Evolutionary conservation across 2,329 filamentous ascomycete species (phyloP).

Genomic region (Thyridium curvatum): DNA sequence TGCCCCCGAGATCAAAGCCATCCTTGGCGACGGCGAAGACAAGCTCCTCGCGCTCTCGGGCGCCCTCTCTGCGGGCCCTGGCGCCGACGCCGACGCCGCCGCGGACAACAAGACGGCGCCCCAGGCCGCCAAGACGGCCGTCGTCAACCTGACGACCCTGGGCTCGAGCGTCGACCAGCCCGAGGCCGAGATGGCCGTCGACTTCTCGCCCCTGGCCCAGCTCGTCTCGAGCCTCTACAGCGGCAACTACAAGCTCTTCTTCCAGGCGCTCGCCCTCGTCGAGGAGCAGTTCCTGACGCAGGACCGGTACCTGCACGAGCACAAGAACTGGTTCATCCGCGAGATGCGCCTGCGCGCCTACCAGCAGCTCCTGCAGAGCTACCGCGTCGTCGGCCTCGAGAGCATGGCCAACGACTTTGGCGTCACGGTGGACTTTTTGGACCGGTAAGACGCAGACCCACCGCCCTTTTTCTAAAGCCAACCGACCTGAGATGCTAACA

Average conservation of each 20-base stretch:
- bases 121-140: conserved; percentile 48
- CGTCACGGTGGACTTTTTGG: conserved; percentile 91
- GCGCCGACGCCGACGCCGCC: conserved; percentile 65
- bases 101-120: conserved; percentile 37
- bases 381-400: conserved; percentile 91
- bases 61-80: conserved; percentile 72
- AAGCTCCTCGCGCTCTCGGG: conserved; percentile 78
- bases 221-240: conserved; percentile 89
- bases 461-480: not conserved
- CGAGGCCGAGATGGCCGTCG: conserved; percentile 74
- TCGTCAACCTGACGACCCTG: conserved; percentile 83
- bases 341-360: conserved; percentile 97
- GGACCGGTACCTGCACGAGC: conserved; percentile 92
- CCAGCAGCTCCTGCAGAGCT: conserved; percentile 94
- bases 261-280: conserved; percentile 79
- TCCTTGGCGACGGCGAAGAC: conserved; percentile 84
- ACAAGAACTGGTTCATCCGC: conserved; percentile 93
- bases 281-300: conserved; percentile 92
- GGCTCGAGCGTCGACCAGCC: conserved; percentile 64
- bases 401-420: conserved; percentile 98
- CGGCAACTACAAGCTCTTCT: conserved; percentile 92
- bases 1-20: conserved; percentile 95
- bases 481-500: not conserved
- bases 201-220: conserved; percentile 82
- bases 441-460: conserved; percentile 59